phyloP scores from a whole-genome alignment of 2,329 filamentous ascomycete species.

The Colletotrichum incanum region DNA sequence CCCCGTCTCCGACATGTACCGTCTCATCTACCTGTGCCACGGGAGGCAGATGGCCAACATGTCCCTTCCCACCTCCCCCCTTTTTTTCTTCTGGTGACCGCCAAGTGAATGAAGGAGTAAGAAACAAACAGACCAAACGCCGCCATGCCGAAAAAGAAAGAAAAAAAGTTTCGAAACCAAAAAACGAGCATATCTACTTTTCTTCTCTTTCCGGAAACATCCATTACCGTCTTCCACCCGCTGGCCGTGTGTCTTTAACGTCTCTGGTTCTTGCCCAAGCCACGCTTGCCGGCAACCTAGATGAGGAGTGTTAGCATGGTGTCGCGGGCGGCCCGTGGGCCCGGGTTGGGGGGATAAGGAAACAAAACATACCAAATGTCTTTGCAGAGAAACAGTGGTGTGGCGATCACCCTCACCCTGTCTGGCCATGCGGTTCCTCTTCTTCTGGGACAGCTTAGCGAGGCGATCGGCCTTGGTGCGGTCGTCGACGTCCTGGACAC shows the following conservation, averaged over 20 bases:
- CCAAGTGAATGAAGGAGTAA: conserved; percentile 8
- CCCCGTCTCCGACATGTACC: neutral
- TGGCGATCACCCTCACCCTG: conserved; percentile 98
- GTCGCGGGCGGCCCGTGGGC: neutral
- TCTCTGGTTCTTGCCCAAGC: conserved; percentile 89
- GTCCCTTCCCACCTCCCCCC: neutral
- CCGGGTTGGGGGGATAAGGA: neutral
- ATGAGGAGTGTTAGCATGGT: conserved; percentile 51
- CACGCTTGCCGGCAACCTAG: conserved; percentile 92
- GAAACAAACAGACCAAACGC: conserved; percentile 33
- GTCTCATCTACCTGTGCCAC: neutral
- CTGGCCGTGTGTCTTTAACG: conserved; percentile 64
- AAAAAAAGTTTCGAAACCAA: conserved; percentile 15
- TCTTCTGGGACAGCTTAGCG: conserved; percentile 93
- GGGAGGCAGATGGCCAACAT: neutral
- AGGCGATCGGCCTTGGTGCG: conserved; percentile 88
- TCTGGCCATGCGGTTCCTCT: conserved; percentile 98
- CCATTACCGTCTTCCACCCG: conserved; percentile 28
- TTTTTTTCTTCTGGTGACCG: neutral
- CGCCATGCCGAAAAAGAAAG: conserved; percentile 24
- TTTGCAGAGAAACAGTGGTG: conserved; percentile 83
- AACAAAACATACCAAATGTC: conserved; percentile 84
- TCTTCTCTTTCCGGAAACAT: conserved; percentile 33
- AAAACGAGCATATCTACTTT: conserved; percentile 38
- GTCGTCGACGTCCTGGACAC: conserved; percentile 77